Evolutionary conservation across 163 green algal species (phyloP).

Genomic region (Dunaliella salina): DNA sequence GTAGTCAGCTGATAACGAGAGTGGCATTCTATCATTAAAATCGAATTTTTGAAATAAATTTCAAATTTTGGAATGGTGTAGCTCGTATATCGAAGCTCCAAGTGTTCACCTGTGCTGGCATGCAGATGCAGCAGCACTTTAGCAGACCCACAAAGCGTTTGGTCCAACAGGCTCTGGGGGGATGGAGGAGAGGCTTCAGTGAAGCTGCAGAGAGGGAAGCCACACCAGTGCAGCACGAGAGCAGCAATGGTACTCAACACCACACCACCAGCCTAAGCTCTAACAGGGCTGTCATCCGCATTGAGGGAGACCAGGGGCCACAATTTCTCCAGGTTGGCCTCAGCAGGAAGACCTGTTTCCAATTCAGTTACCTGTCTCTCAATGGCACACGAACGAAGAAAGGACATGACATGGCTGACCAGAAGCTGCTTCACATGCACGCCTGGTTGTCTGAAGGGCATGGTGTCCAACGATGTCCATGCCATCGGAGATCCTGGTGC

Average conservation of each 20-base stretch:
- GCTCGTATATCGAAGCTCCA: too few relatives aligned
- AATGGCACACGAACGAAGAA: too few relatives aligned
- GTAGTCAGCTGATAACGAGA: too few relatives aligned
- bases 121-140: not conserved
- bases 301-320: constrained; percentile 5
- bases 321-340: constrained; percentile 26
- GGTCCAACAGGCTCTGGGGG: not conserved
- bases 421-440: too few relatives aligned
- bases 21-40: too few relatives aligned
- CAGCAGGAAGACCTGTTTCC: too few relatives aligned
- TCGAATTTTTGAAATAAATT: too few relatives aligned
- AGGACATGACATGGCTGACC: too few relatives aligned
- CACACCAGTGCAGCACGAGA: not conserved
- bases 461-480: constrained; percentile 73
- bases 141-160: not conserved
- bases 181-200: not conserved
- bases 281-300: not conserved
- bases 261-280: not conserved
- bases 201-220: not conserved
- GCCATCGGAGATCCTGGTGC: constrained; percentile 38
- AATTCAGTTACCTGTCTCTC: constrained; percentile 1
- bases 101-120: too few relatives aligned
- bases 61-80: too few relatives aligned
- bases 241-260: not conserved
- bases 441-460: constrained; percentile 45